These are phyloP conservation scores for Chionographis japonica DNA, from an alignment of 106 monocot genomes.

Conservation along the genomic window DNA sequence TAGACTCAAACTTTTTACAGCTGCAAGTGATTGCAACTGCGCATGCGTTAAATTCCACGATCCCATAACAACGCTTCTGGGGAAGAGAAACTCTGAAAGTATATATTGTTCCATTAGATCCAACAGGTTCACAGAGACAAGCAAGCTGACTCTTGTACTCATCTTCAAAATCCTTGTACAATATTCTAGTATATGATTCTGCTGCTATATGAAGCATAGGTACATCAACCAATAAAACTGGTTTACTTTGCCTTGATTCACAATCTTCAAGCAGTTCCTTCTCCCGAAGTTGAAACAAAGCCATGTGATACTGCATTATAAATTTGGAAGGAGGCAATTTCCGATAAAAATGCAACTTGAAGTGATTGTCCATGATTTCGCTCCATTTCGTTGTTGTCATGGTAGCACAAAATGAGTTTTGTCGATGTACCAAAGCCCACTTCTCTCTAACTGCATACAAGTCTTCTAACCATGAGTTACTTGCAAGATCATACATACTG, in stretches of 20 bases:
- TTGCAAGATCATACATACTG: conserved; percentile 18
- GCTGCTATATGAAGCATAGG: conserved; percentile 40
- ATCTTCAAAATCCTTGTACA: conserved; percentile 48
- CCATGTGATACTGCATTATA: conserved; percentile 41
- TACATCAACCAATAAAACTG: conserved; percentile 29
- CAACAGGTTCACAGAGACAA: conserved; percentile 40
- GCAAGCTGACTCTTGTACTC: conserved; percentile 52
- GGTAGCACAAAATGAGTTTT: conserved; percentile 36
- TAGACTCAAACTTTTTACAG: conserved; percentile 46
- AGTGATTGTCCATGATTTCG: conserved; percentile 31
- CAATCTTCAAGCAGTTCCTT: conserved; percentile 40
- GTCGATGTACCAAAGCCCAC: conserved; percentile 37
- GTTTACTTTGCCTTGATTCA: conserved; percentile 21
- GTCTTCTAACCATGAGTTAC: conserved; percentile 34
- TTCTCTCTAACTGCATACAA: conserved; percentile 34
- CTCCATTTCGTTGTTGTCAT: conserved; percentile 44
- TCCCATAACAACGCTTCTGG: conserved; percentile 19
- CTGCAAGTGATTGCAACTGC: conserved; percentile 32
- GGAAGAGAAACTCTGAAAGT: conserved; percentile 34
- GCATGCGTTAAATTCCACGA: conserved; percentile 32
- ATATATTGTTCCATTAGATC: conserved; percentile 22
- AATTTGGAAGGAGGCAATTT: conserved; percentile 45
- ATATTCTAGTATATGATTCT: conserved; percentile 38
- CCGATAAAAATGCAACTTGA: conserved; percentile 38
- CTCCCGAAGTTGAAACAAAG: conserved; percentile 33